Percentiles rank a stretch among this genome's conserved stretches.
These are phyloP conservation scores for Brettanomyces naardenensis DNA, from an alignment of 805 yeast genomes.

Conservation along the genomic window DNA sequence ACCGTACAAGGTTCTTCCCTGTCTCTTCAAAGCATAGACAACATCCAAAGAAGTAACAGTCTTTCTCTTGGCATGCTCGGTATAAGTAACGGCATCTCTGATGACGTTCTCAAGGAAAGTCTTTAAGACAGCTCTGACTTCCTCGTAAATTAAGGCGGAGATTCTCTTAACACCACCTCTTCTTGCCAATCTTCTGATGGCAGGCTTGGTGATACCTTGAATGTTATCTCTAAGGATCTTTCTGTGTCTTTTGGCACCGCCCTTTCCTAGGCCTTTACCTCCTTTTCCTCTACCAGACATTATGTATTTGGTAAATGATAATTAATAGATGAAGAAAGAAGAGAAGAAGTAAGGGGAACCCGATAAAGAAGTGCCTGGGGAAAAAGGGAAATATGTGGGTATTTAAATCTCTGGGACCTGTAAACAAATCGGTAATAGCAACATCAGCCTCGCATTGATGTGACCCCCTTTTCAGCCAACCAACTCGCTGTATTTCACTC, in stretches of 20 bases:
- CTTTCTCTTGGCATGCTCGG: constrained; percentile 99
- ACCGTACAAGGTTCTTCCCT: constrained; percentile 99
- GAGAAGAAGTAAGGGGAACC: neutral
- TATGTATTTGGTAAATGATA: constrained; percentile 19
- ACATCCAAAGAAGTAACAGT: constrained; percentile 98
- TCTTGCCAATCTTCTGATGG: constrained; percentile 99
- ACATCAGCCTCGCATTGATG: too few relatives aligned
- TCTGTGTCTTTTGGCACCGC: constrained; percentile 99
- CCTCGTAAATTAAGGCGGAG: constrained; percentile 97
- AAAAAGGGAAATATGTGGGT: neutral
- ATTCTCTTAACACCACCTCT: constrained; percentile 99
- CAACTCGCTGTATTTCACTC: too few relatives aligned
- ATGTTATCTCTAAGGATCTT: constrained; percentile 99
- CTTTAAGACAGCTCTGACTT: constrained; percentile 94
- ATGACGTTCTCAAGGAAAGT: constrained; percentile 94
- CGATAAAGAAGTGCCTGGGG: too few relatives aligned
- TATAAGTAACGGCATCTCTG: constrained; percentile 98
- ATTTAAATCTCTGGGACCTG: too few relatives aligned
- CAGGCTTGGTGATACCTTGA: constrained; percentile 99
- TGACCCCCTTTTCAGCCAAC: too few relatives aligned
- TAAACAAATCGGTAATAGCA: too few relatives aligned
- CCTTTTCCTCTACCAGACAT: constrained; percentile 99
- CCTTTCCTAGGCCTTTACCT: constrained; percentile 99
- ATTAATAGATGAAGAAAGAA: neutral
- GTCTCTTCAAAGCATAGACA: constrained; percentile 99